Percentiles rank a stretch among this genome's conserved stretches.
Evolutionary conservation across 176 grass and related monocot genomes (phyloP).

Genomic region (Saccharum spontaneum): DNA sequence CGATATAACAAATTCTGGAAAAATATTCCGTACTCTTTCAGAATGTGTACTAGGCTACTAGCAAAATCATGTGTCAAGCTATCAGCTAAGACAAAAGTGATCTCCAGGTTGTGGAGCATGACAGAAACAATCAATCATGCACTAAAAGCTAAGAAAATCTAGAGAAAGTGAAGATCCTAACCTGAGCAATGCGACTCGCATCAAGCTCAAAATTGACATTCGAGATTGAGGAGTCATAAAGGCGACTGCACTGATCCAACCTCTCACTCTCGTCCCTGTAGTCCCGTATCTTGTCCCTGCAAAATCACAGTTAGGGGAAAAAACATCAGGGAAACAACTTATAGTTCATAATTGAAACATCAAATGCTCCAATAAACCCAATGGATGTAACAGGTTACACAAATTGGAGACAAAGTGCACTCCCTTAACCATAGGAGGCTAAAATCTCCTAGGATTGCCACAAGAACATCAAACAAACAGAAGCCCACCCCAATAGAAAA

Average conservation of each 20-base stretch:
- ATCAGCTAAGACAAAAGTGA: neutral
- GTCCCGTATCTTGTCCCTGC: conserved; percentile 70
- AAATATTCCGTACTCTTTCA: conserved; percentile 5
- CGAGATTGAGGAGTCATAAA: conserved; percentile 79
- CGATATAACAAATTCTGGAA: neutral
- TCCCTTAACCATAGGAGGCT: neutral
- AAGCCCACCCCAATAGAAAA: neutral
- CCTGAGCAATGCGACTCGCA: conserved; percentile 80
- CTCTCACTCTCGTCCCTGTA: conserved; percentile 90
- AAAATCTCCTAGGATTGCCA: conserved; percentile 7
- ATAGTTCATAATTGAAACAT: conserved; percentile 9
- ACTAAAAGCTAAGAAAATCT: conserved; percentile 2
- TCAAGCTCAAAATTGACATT: conserved; percentile 83
- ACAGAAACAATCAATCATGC: conserved; percentile 15
- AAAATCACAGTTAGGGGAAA: conserved; percentile 23
- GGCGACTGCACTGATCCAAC: conserved; percentile 81
- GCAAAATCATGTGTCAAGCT: neutral
- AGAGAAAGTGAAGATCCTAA: conserved; percentile 6
- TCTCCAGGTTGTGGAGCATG: neutral
- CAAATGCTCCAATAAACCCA: neutral
- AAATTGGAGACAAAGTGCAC: neutral
- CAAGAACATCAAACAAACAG: neutral
- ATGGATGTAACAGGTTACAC: neutral
- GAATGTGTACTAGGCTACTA: neutral
- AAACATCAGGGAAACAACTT: neutral